phyloP scores from a whole-genome alignment of 805 yeast species.

The Ogataea sp. region DNA sequence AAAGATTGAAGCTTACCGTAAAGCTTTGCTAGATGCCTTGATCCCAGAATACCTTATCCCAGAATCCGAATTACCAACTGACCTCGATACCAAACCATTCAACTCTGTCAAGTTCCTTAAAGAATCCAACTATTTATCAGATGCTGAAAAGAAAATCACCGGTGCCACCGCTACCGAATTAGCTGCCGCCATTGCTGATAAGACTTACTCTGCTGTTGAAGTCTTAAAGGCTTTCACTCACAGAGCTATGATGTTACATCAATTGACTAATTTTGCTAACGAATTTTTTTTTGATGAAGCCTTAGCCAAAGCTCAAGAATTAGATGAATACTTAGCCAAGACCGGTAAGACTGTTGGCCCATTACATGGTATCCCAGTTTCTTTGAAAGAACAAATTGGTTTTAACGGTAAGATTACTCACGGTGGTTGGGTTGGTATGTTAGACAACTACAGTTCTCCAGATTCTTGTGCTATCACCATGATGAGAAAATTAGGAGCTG shows the following conservation, averaged over 20 bases:
- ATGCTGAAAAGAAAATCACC: slow-evolving; percentile 34
- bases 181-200: slow-evolving; percentile 34
- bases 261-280: slow-evolving; percentile 44
- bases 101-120: slow-evolving; percentile 28
- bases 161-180: slow-evolving; percentile 34
- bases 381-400: slow-evolving; percentile 58
- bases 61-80: slow-evolving; percentile 23
- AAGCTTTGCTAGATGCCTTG: slow-evolving; percentile 17
- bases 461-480: slow-evolving; percentile 42
- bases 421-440: slow-evolving; percentile 49
- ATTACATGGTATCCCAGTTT: slow-evolving; percentile 61
- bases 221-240: slow-evolving; percentile 59
- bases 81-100: slow-evolving; percentile 26
- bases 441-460: slow-evolving; percentile 37
- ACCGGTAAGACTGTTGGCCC: slow-evolving; percentile 56
- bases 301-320: slow-evolving; percentile 42
- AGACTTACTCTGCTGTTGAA: slow-evolving; percentile 39
- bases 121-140: slow-evolving; percentile 23
- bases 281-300: slow-evolving; percentile 59
- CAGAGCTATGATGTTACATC: slow-evolving; percentile 56
- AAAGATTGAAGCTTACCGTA: slow-evolving; percentile 33
- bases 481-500: slow-evolving; percentile 46
- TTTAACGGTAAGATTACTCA: slow-evolving; percentile 46
- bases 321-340: slow-evolving; percentile 42
- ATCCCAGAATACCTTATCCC: slow-evolving; percentile 23